Conservation (phyloP, 2,329 filamentous ascomycete genomes). For the Fusarium tricinctum region DNA sequence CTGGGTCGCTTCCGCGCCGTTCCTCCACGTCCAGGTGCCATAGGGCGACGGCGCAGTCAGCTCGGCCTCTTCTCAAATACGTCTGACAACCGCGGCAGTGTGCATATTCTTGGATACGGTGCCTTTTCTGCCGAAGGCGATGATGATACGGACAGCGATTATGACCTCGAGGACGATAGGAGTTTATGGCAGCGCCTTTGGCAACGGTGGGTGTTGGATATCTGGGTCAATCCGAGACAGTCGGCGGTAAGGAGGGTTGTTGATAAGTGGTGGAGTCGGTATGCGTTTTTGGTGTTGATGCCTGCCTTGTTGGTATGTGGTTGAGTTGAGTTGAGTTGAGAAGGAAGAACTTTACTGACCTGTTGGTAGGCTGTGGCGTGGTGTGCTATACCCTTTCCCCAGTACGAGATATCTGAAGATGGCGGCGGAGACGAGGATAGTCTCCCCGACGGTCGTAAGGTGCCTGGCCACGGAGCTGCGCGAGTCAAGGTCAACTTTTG, state of each 20-base stretch:
- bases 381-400: conserved; percentile 76
- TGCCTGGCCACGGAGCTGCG: conserved; percentile 73
- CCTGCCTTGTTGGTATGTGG: conserved; percentile 70
- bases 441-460: conserved; percentile 55
- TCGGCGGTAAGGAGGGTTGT: conserved; percentile 70
- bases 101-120: conserved; percentile 68
- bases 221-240: conserved; percentile 74
- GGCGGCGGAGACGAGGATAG: conserved; percentile 55
- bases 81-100: conserved; percentile 62
- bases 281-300: conserved; percentile 71
- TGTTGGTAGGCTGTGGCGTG: conserved; percentile 69
- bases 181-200: conserved; percentile 54
- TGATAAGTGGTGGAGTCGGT: conserved; percentile 74
- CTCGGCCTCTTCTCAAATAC: conserved; percentile 57
- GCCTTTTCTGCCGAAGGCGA: conserved; percentile 60
- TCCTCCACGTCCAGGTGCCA: conserved; percentile 58
- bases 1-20: conserved; percentile 76
- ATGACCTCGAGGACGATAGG: conserved; percentile 55
- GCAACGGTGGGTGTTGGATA: conserved; percentile 60
- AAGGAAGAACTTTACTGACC: conserved; percentile 16
- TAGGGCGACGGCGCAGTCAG: conserved; percentile 53
- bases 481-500: conserved; percentile 77
- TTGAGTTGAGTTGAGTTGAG: not conserved
- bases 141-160: conserved; percentile 39
- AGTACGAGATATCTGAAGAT: conserved; percentile 68